Evolutionary conservation across 371 early-diverging fungal genomes (phyloP).

Genomic region (Phascolomyces articulosus): DNA sequence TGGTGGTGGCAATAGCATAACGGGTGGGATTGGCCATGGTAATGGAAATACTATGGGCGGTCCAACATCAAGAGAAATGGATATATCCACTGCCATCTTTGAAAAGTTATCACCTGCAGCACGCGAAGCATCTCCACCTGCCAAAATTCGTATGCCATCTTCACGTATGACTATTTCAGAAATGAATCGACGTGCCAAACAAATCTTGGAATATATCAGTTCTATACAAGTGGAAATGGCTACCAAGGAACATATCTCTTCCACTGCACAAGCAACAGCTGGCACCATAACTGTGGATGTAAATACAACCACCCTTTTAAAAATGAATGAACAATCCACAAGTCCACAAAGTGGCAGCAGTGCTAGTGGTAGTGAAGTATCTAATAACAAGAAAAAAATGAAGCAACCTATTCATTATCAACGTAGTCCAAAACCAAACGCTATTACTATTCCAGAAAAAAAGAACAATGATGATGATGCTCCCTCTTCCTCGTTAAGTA

Average conservation of each 20-base stretch:
- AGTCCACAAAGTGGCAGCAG: not conserved
- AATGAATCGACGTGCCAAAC: conserved; percentile 63
- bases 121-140: conserved; percentile 45
- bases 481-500: conserved; percentile 35
- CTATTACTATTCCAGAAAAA: conserved; percentile 36
- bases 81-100: conserved; percentile 7
- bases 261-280: too few species aligned
- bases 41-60: not conserved
- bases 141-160: conserved; percentile 54
- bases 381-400: not conserved
- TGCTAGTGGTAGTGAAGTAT: not conserved
- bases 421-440: conserved; percentile 13
- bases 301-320: too few species aligned
- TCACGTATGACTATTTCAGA: conserved; percentile 57
- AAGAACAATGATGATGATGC: conserved; percentile 21
- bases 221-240: conserved; percentile 56
- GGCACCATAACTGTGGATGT: not conserved
- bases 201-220: conserved; percentile 59
- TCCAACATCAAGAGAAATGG: not conserved
- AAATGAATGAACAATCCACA: too few species aligned
- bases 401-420: not conserved
- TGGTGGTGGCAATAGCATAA: not conserved
- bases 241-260: conserved; percentile 15
- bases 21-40: too few species aligned
- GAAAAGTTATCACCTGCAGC: conserved; percentile 18